Evolutionary conservation across 1,284 basidiomycete genomes (phyloP), one percentile per base, ranked within the genome.

Genomic region (Austroboletus olivaceoglutinosus): DNA sequence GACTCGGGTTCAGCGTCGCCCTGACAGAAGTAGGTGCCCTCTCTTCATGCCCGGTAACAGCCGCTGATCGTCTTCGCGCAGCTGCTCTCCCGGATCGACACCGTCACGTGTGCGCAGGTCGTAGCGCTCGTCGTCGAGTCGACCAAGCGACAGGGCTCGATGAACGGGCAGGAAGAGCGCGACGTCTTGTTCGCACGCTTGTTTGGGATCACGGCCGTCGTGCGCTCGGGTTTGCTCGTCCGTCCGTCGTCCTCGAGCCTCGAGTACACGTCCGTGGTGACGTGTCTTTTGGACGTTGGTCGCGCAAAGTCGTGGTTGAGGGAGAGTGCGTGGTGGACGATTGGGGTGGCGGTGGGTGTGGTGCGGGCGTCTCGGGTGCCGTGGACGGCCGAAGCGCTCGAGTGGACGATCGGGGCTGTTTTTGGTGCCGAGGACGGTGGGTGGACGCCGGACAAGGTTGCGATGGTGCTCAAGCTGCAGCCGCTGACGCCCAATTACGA

Each of bases 1-100:
- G 96, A 57, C 74, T 97, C 31, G 96, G 96, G 13, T 99, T 98
- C 67, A 92, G 95, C 9, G 95, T 98, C 39, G 93, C 94, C 18
- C 76, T 99, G 58, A 94, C 96, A 1, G 95, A 98, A 78, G 93
- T 94, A 63, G 57, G 84, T 75, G 16, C 13, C 29, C 13, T 49
- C 16, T 49, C 33, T 8, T 21, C 5, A 21, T 18, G 11, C 18
- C 10, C 37, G 3, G 2, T 3, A 12, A 10, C 18, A 38, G 31
- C 19, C 11, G 13, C 9, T 38, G 5, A 21, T 9, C 9, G 5
- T 9, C 19, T 45, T 47, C 27, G 33, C 18, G 16, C 54, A 96
- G 93, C 78, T 98, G 2, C 73, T 98, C 31, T 83, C 88, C 19
- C 80, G 88, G 41, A 78, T 98, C 62, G 76, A 85, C 54, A 89